phyloP scores from a whole-genome alignment of 352 stramenopile species.

The Aphanomyces euteiches region DNA sequence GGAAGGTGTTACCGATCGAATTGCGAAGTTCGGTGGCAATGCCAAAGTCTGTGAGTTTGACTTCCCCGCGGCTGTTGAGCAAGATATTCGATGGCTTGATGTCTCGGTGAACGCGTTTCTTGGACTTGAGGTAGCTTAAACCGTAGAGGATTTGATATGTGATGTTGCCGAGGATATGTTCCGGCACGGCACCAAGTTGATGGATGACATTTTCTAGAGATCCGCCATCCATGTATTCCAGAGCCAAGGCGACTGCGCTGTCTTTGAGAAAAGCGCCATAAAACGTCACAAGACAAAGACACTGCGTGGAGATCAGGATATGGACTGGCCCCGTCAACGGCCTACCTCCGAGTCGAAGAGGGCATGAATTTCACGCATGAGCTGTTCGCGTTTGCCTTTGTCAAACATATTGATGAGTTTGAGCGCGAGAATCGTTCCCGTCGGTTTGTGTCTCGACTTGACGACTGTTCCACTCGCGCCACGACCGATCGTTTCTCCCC shows the following conservation, averaged over 20 bases:
- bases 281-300: conserved; percentile 84
- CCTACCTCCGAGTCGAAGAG: conserved; percentile 74
- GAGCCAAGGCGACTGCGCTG: conserved; percentile 82
- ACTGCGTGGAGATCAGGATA: conserved; percentile 33
- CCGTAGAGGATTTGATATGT: conserved; percentile 93
- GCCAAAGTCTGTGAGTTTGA: conserved; percentile 98
- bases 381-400: conserved; percentile 79
- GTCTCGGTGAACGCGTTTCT: conserved; percentile 92
- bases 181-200: conserved; percentile 74
- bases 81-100: conserved; percentile 97
- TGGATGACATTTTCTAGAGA: conserved; percentile 87
- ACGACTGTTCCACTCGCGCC: conserved; percentile 67
- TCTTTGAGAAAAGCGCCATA: conserved; percentile 88
- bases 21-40: conserved; percentile 86
- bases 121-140: conserved; percentile 91
- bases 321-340: neutral
- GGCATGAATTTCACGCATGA: conserved; percentile 86
- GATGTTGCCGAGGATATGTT: conserved; percentile 86
- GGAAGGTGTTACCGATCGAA: conserved; percentile 53
- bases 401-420: conserved; percentile 89
- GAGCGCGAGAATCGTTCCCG: conserved; percentile 72
- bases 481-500: conserved; percentile 68
- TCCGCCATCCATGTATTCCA: conserved; percentile 93
- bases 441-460: conserved; percentile 60
- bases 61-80: conserved; percentile 83